Conservation (phyloP, 352 stramenopile genomes). For the Pythium aphanidermatum region DNA sequence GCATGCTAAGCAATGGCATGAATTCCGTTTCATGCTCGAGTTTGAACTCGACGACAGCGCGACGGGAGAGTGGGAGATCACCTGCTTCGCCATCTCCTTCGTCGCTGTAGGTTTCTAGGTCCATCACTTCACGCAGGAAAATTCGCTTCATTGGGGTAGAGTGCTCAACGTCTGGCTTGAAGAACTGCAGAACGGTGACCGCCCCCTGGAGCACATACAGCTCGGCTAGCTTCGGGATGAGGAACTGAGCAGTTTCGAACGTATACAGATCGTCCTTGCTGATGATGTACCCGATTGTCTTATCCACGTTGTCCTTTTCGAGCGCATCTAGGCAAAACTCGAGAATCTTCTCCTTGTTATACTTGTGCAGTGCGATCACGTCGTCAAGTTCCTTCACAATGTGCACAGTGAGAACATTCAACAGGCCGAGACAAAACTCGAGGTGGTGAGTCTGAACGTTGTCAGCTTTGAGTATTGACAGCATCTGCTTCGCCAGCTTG, state of each 20-base stretch:
- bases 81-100: constrained; percentile 18
- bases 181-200: constrained; percentile 50
- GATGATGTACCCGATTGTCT: constrained; percentile 56
- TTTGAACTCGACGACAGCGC: constrained; percentile 54
- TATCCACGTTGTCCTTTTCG: constrained; percentile 61
- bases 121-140: constrained; percentile 68
- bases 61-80: constrained; percentile 26
- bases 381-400: constrained; percentile 73
- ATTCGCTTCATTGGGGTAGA: constrained; percentile 39
- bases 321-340: constrained; percentile 51
- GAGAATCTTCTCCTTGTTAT: constrained; percentile 36
- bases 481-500: constrained; percentile 70
- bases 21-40: constrained; percentile 65
- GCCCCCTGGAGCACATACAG: constrained; percentile 44
- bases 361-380: constrained; percentile 39
- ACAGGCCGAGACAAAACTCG: constrained; percentile 48
- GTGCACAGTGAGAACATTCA: constrained; percentile 51
- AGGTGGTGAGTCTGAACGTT: constrained; percentile 37
- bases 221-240: constrained; percentile 57
- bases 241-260: constrained; percentile 28
- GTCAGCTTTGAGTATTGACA: constrained; percentile 34
- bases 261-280: constrained; percentile 46
- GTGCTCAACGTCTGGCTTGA: constrained; percentile 43
- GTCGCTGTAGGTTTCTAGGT: constrained; percentile 37
- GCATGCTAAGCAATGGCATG: constrained; percentile 42